These are phyloP conservation scores for Boletus tomentosulus DNA, from an alignment of 768 basidiomycete genomes.

Conservation along the genomic window DNA sequence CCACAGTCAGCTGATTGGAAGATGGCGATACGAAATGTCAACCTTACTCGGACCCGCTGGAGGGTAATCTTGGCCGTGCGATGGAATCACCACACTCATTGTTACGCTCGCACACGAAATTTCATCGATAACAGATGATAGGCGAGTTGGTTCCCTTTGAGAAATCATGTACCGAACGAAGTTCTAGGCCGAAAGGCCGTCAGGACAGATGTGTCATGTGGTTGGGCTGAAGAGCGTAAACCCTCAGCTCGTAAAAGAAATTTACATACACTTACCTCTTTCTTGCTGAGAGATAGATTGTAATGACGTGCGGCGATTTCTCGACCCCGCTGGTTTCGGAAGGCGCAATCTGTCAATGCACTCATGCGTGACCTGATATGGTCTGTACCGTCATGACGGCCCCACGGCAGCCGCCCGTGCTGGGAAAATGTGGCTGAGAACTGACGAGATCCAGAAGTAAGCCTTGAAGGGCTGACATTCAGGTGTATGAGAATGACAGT, in stretches of 20 bases:
- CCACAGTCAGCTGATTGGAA: not conserved
- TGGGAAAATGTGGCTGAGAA: not conserved
- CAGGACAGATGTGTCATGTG: not conserved
- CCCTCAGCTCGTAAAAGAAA: not conserved
- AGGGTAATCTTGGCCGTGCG: constrained; percentile 16
- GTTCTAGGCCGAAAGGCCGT: not conserved
- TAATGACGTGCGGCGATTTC: not conserved
- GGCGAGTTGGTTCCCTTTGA: not conserved
- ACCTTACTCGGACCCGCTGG: constrained; percentile 9
- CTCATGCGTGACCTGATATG: not conserved
- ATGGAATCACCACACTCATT: not conserved
- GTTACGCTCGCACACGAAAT: not conserved
- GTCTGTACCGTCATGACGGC: not conserved
- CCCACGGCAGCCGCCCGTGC: not conserved
- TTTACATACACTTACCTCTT: constrained; percentile 1
- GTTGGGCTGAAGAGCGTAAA: not conserved
- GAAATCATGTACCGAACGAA: not conserved
- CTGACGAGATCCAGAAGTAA: not conserved
- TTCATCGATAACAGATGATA: not conserved
- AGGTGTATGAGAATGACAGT: no score
- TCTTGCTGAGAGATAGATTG: not conserved
- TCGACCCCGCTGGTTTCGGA: not conserved
- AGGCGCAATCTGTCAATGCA: not conserved
- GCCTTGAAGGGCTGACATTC: no score
- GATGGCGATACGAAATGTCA: not conserved